These are phyloP conservation scores for Nissolia schottii DNA, from an alignment of 306 rosid species.

Conservation along the genomic window DNA sequence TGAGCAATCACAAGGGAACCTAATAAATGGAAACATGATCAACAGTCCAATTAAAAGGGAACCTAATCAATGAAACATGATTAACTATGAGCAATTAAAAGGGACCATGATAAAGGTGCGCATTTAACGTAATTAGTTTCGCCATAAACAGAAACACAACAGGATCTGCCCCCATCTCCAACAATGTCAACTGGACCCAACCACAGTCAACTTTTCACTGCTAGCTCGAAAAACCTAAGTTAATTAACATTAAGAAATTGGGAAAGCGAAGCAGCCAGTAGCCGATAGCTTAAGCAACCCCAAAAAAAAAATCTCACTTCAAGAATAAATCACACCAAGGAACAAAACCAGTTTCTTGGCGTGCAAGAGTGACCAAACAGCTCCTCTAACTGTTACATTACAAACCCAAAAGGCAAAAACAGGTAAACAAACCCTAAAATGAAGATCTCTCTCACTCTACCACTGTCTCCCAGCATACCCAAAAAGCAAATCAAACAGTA, in stretches of 20 bases:
- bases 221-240: not conserved
- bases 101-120: too few relatives aligned
- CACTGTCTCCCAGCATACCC: not conserved
- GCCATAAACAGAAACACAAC: too few relatives aligned
- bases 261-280: not conserved
- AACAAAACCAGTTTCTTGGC: constrained; percentile 9
- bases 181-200: not conserved
- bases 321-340: not conserved
- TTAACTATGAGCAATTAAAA: too few relatives aligned
- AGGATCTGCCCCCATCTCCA: not conserved
- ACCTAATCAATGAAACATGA: not conserved
- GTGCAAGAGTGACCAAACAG: not conserved
- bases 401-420: not conserved
- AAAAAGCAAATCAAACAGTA: constrained; percentile 20
- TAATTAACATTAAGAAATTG: not conserved
- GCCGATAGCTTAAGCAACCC: not conserved
- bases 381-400: constrained; percentile 1
- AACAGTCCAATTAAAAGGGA: not conserved
- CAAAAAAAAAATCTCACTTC: not conserved
- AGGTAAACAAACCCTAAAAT: constrained; percentile 1
- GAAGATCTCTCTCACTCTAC: not conserved
- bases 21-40: not conserved
- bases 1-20: not conserved
- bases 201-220: not conserved
- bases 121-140: too few relatives aligned